phyloP scores from a whole-genome alignment of 495 filamentous ascomycete species.

The Penicillium daleae region DNA sequence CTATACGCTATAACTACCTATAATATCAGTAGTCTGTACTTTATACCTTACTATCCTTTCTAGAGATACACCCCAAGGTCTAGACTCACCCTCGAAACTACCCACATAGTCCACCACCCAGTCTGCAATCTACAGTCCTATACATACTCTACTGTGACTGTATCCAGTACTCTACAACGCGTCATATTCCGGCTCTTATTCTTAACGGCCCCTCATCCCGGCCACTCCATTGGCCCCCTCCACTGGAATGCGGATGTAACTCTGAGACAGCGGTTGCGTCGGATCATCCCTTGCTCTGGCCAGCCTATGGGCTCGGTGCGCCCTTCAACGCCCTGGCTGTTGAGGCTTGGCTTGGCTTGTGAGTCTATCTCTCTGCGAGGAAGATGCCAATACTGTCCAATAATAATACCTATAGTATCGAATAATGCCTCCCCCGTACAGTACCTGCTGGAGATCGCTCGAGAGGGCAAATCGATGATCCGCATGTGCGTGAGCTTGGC shows the following conservation, averaged over 20 bases:
- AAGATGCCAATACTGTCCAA: neutral
- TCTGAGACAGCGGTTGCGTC: constrained; percentile 26
- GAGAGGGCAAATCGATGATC: constrained; percentile 10
- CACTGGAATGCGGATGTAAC: constrained; percentile 26
- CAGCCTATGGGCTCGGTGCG: constrained; percentile 7
- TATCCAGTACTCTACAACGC: neutral
- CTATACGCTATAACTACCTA: neutral
- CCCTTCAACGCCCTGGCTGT: constrained; percentile 5
- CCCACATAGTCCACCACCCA: neutral
- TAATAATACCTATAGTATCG: neutral
- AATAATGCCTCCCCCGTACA: neutral
- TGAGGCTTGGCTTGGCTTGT: neutral
- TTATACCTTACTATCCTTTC: neutral
- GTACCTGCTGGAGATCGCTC: constrained; percentile 9
- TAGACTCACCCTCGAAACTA: neutral
- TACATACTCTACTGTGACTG: neutral
- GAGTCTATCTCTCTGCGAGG: neutral
- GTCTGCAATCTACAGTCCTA: neutral
- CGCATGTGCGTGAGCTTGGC: neutral
- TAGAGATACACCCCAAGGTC: neutral
- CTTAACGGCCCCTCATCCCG: constrained; percentile 7
- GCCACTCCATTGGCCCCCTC: constrained; percentile 3
- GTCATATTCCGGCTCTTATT: constrained; percentile 9
- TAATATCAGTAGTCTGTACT: neutral
- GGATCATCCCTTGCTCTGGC: constrained; percentile 20